phyloP scores from a whole-genome alignment of 169 alveolate species.

The Plasmodium inui region DNA sequence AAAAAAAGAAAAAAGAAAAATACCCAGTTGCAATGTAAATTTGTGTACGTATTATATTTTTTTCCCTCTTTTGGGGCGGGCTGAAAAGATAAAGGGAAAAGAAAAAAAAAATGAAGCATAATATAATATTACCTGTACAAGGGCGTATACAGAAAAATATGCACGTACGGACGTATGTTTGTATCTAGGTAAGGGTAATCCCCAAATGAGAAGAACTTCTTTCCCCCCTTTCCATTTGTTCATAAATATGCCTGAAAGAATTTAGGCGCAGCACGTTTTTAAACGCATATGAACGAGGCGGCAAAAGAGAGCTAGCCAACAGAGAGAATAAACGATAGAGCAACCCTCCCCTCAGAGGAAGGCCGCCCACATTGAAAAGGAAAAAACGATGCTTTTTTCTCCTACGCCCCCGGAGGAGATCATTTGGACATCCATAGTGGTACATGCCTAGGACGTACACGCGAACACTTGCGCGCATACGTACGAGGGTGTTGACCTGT shows the following conservation, averaged over 20 bases:
- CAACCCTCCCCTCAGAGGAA: not conserved
- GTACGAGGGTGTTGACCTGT: not conserved
- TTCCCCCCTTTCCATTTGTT: not conserved
- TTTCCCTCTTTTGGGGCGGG: not conserved
- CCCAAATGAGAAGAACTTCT: not conserved
- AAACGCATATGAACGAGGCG: not conserved
- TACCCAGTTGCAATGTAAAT: not conserved
- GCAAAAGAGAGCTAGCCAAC: not conserved
- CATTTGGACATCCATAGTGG: not conserved
- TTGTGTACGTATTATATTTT: not conserved
- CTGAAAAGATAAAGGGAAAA: not conserved
- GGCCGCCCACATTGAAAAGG: not conserved
- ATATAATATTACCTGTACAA: not conserved
- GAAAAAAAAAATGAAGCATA: not conserved
- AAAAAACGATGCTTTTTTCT: not conserved
- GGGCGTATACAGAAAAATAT: not conserved
- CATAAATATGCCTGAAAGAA: not conserved
- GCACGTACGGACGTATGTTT: conserved; percentile 1
- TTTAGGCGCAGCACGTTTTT: not conserved
- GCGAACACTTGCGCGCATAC: not conserved
- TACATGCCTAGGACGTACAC: not conserved
- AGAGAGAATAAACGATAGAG: not conserved
- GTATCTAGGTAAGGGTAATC: not conserved
- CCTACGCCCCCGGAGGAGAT: not conserved
- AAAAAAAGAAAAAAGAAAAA: not conserved